Evolutionary conservation across 441 rosid genomes (phyloP).

Genomic region (Capsella rubella): DNA sequence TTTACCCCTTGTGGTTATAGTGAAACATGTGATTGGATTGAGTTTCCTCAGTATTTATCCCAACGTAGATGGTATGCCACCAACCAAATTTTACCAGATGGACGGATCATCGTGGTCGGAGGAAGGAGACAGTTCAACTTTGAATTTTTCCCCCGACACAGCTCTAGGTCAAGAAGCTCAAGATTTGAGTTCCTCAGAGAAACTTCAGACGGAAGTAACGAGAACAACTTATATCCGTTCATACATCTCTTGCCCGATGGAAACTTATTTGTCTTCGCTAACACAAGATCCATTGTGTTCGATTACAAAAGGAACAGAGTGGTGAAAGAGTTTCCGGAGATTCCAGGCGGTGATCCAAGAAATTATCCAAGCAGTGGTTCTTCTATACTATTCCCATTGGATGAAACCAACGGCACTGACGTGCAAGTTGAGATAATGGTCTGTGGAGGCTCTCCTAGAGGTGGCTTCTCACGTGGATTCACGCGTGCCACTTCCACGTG

Average conservation of each 20-base stretch:
- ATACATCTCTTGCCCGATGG: conserved; percentile 84
- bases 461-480: conserved; percentile 49
- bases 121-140: conserved; percentile 74
- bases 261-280: conserved; percentile 81
- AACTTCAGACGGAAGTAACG: conserved; percentile 54
- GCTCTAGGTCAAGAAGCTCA: conserved; percentile 23
- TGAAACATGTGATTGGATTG: conserved; percentile 73
- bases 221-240: conserved; percentile 88
- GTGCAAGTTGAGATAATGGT: conserved; percentile 72
- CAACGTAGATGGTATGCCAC: conserved; percentile 84
- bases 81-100: conserved; percentile 76
- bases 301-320: conserved; percentile 64
- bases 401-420: conserved; percentile 44
- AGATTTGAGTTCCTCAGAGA: conserved; percentile 56
- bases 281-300: conserved; percentile 65
- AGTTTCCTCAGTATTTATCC: conserved; percentile 54
- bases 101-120: conserved; percentile 73
- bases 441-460: conserved; percentile 85
- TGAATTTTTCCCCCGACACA: conserved; percentile 61
- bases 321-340: conserved; percentile 60
- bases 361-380: conserved; percentile 93
- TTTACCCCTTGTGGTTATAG: conserved; percentile 56
- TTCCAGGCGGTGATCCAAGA: conserved; percentile 69
- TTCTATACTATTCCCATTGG: conserved; percentile 75
- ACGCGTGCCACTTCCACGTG: conserved; percentile 64